Conservation (phyloP, 257 asterid genomes). For the Salvia hispanica region DNA sequence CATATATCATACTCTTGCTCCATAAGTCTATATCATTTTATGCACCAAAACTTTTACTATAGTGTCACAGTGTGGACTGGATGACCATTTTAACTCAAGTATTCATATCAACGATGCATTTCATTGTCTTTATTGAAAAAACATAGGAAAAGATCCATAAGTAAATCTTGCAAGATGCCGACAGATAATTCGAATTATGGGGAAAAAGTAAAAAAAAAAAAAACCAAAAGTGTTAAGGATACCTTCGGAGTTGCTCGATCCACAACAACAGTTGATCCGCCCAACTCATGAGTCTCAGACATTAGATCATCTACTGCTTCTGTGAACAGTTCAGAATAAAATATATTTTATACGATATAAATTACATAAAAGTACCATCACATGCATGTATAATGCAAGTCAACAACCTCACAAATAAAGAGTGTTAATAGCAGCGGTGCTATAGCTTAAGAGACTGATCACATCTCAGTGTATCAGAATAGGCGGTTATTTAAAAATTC, state of each 20-base stretch:
- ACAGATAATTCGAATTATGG: neutral
- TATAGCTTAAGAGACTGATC: slow-evolving; percentile 11
- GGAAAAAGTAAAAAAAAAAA: neutral
- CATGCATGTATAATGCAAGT: slow-evolving; percentile 20
- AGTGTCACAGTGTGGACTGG: neutral
- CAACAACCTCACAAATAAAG: slow-evolving; percentile 10
- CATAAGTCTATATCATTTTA: neutral
- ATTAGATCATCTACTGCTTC: slow-evolving; percentile 97
- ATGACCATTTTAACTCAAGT: slow-evolving; percentile 12
- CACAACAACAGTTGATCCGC: slow-evolving; percentile 90
- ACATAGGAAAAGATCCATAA: neutral
- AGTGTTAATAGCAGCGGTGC: neutral
- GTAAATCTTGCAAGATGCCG: slow-evolving; percentile 18
- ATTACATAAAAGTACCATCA: neutral
- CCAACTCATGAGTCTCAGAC: slow-evolving; percentile 88
- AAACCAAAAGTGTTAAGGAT: slow-evolving; percentile 15
- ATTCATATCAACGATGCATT: neutral
- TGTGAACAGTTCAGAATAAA: slow-evolving; percentile 43
- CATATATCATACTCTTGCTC: neutral
- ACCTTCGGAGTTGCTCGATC: slow-evolving; percentile 99
- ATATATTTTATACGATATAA: slow-evolving; percentile 5
- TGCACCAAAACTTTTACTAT: slow-evolving; percentile 1
- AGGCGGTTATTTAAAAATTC: slow-evolving; percentile 16
- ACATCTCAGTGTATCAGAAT: neutral
- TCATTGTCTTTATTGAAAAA: neutral